Evolutionary conservation across 2,329 filamentous ascomycete species (phyloP), one percentile per base, ranked within the genome.

Genomic region (Aureobasidium sp.): DNA sequence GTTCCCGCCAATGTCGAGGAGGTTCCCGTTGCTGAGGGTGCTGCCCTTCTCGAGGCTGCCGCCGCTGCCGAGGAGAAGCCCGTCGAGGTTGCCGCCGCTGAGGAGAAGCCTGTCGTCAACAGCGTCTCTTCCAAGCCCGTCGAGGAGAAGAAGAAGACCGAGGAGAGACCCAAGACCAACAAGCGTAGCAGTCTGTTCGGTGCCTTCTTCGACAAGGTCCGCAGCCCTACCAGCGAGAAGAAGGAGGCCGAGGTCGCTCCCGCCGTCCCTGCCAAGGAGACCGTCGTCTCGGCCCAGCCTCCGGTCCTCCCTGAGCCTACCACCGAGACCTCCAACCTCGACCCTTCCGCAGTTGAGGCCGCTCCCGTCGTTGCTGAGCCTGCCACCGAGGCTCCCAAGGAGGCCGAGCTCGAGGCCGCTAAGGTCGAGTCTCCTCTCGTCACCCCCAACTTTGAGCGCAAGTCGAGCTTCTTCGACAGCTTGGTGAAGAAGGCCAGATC

Each of bases 181-280:
- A 96, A 95, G 89, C 89, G 91, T 76, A 86, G 86, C 77, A 94
- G 90, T 67, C 87, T 92, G 71, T 95, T 95, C 77, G 85, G 85
- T 70, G 68, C 68, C 59, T 86, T 90, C 73, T 83, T 82, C 77
- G 88, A 90, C 68, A 76, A 76, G 72, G 71, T 80, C 62, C 78
- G 76, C 72, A 78, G 76, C 72, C 79, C 79, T 12, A 74, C 73
- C 39, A 72, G 72, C 65, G 79, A 81, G 83, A 93, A 93, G 82
- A 87, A 88, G 75, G 87, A 87, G 66, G 81, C 85, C 69, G 87
- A 89, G 72, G 80, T 83, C 67, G 75, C 80, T 68, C 77, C 80
- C 58, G 74, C 76, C 68, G 73, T 76, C 65, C 76, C 78, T 47
- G 72, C 77, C 53, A 79, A 82, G 76, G 78, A 81, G 63, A 60